Percentiles rank a stretch among this genome's conserved stretches.
These are phyloP conservation scores for Arctium lappa DNA, from an alignment of 129 eudicot species.

Conservation along the genomic window DNA sequence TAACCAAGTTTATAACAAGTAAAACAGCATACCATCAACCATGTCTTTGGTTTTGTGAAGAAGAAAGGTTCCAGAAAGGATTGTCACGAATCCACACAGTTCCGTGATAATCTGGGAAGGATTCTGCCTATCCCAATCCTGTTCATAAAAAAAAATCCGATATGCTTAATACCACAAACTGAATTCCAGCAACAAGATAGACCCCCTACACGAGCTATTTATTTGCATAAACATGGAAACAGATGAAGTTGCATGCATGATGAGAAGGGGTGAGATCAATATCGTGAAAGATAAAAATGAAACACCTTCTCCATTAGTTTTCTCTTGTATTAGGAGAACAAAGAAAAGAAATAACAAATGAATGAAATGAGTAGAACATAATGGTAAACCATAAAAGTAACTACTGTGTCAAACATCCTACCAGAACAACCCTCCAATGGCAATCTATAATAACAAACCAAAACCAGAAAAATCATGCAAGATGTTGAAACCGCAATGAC, in stretches of 20 bases:
- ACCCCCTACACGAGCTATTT: background rate
- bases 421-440: too few species aligned
- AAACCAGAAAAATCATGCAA: too few species aligned
- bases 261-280: background rate
- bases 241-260: background rate
- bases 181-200: background rate
- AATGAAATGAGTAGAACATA: background rate
- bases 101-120: constrained; percentile 90
- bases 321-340: background rate
- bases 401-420: too few species aligned
- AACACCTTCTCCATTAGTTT: background rate
- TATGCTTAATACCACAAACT: background rate
- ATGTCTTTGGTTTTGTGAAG: constrained; percentile 97
- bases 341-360: background rate
- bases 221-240: background rate
- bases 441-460: too few species aligned
- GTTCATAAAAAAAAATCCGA: constrained; percentile 13
- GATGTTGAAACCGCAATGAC: too few species aligned
- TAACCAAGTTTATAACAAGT: background rate
- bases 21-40: constrained; percentile 65
- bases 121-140: constrained; percentile 97
- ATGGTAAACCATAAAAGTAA: background rate
- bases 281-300: background rate
- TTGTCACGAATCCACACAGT: constrained; percentile 96
- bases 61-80: constrained; percentile 93